A percentile compares a stretch with the other conserved stretches of the same genome.
These are phyloP conservation scores for Neurospora sublineolata DNA, from an alignment of 495 filamentous ascomycete genomes.

Conservation along the genomic window DNA sequence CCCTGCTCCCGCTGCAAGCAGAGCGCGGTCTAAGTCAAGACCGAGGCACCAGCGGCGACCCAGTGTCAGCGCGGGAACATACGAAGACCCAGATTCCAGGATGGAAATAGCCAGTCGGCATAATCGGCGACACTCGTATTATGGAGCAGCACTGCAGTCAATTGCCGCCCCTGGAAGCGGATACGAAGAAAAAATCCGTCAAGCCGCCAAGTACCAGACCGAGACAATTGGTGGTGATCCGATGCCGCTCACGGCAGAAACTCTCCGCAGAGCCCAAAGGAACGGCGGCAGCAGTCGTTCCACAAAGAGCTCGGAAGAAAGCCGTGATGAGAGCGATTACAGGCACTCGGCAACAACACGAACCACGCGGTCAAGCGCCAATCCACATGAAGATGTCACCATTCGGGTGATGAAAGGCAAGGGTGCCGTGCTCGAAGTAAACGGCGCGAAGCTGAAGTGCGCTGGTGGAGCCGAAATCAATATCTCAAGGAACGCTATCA, in stretches of 20 bases:
- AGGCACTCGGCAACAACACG: conserved; percentile 42
- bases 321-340: conserved; percentile 47
- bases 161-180: conserved; percentile 18
- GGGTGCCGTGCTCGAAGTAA: conserved; percentile 32
- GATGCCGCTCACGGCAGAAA: conserved; percentile 38
- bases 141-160: conserved; percentile 7
- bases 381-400: conserved; percentile 39
- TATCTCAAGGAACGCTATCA: conserved; percentile 18
- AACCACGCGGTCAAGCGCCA: conserved; percentile 36
- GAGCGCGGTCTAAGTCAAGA: conserved; percentile 3
- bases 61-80: conserved; percentile 11
- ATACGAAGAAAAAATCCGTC: conserved; percentile 39
- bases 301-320: conserved; percentile 36
- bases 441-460: conserved; percentile 41
- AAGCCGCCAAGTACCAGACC: conserved; percentile 39
- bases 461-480: conserved; percentile 41
- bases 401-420: conserved; percentile 37
- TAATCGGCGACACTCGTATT: conserved; percentile 24
- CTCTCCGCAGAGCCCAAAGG: conserved; percentile 32
- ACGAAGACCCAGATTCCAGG: conserved; percentile 14
- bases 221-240: conserved; percentile 32
- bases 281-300: conserved; percentile 39
- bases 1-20: conserved; percentile 4
- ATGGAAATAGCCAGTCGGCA: conserved; percentile 18
- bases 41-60: conserved; percentile 6